phyloP scores from a whole-genome alignment of 2,329 filamentous ascomycete genomes.

The Epichloe elymi region DNA sequence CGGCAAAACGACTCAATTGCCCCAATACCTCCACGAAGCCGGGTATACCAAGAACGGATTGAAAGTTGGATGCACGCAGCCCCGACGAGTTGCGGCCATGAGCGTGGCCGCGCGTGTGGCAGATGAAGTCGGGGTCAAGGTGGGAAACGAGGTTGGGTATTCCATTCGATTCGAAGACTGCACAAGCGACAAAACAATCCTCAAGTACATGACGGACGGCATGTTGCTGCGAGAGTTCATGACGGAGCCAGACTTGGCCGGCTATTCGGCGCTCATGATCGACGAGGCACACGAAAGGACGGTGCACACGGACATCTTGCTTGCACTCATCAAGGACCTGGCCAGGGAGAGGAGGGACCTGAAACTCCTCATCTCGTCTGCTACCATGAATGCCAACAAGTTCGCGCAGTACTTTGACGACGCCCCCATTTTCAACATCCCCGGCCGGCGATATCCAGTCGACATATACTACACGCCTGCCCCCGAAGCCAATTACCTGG shows the following conservation, averaged over 20 bases:
- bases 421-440: conserved; percentile 88
- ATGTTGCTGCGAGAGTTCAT: conserved; percentile 86
- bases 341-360: conserved; percentile 71
- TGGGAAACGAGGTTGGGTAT: conserved; percentile 89
- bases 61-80: conserved; percentile 89
- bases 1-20: conserved; percentile 90
- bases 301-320: conserved; percentile 77
- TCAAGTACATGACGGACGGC: conserved; percentile 97
- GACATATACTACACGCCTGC: conserved; percentile 84
- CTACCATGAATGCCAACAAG: conserved; percentile 87
- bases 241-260: conserved; percentile 70
- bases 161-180: conserved; percentile 90
- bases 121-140: conserved; percentile 79
- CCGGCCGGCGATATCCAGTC: conserved; percentile 76
- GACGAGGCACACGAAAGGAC: conserved; percentile 96
- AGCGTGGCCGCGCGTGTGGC: conserved; percentile 92
- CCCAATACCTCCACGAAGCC: conserved; percentile 85
- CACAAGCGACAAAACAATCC: conserved; percentile 76
- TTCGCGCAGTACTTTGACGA: conserved; percentile 88
- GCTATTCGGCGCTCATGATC: conserved; percentile 85
- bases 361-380: conserved; percentile 83
- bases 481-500: conserved; percentile 87
- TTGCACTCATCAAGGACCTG: conserved; percentile 81
- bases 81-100: conserved; percentile 92
- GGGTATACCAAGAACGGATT: conserved; percentile 74